These are phyloP conservation scores for Amylocarpus encephaloides DNA, from an alignment of 2,329 filamentous ascomycete genomes.

Conservation along the genomic window DNA sequence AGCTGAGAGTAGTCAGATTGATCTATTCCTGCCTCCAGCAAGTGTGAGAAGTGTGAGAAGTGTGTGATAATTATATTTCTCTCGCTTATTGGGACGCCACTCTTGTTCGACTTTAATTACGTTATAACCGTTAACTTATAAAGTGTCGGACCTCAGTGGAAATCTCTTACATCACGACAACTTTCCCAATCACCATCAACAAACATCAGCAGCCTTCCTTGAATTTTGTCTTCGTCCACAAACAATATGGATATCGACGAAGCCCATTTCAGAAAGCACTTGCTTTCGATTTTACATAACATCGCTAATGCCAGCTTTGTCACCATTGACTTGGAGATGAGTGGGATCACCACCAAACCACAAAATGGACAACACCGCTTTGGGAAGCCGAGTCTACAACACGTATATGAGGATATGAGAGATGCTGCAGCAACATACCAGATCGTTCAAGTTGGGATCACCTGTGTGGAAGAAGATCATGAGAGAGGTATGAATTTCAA, in stretches of 20 bases:
- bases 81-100: no score
- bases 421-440: constrained; percentile 55
- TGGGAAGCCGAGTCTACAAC: constrained; percentile 47
- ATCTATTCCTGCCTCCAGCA: no score
- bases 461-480: constrained; percentile 52
- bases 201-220: no score
- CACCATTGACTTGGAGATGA: constrained; percentile 60
- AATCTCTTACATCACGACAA: no score
- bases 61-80: no score
- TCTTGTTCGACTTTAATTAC: no score
- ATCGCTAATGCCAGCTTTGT: constrained; percentile 56
- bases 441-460: constrained; percentile 61
- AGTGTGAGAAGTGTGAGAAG: no score
- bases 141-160: no score
- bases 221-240: not conserved
- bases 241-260: constrained; percentile 49
- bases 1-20: no score
- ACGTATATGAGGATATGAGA: constrained; percentile 55
- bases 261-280: constrained; percentile 40
- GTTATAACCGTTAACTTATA: no score
- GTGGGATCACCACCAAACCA: constrained; percentile 47
- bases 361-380: constrained; percentile 29
- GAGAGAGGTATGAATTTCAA: constrained; percentile 36
- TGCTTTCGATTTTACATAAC: constrained; percentile 50
- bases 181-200: no score